Conservation (phyloP, 331 rosid species). For the Pyrus hybrid region DNA sequence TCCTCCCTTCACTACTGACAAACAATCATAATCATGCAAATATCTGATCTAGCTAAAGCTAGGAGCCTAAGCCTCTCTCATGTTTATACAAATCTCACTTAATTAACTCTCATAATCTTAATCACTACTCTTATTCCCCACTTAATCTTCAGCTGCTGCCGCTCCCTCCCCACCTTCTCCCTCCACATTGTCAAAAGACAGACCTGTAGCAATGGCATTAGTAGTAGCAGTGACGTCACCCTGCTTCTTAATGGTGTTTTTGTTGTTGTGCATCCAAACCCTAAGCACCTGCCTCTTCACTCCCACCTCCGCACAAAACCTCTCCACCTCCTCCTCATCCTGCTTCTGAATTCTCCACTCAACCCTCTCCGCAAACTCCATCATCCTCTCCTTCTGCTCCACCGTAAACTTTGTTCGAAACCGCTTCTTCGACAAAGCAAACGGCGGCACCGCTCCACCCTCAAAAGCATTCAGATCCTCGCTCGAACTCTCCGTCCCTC, state of each 20-base stretch:
- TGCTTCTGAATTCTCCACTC: constrained; percentile 53
- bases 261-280: constrained; percentile 59
- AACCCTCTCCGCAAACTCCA: constrained; percentile 42
- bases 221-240: background rate
- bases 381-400: constrained; percentile 44
- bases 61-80: background rate
- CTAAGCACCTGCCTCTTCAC: constrained; percentile 41
- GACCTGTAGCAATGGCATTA: background rate
- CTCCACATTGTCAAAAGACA: constrained; percentile 15
- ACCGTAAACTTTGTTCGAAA: constrained; percentile 40
- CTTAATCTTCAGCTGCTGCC: background rate
- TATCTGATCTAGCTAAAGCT: background rate
- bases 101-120: background rate
- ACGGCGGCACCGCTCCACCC: constrained; percentile 8
- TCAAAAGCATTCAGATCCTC: constrained; percentile 36
- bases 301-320: constrained; percentile 40
- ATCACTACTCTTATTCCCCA: background rate
- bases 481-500: constrained; percentile 41
- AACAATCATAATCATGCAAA: background rate
- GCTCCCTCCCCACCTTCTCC: background rate
- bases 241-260: constrained; percentile 28
- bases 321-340: constrained; percentile 37
- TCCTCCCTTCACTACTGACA: background rate
- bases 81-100: background rate
- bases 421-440: constrained; percentile 30